These are phyloP conservation scores for Mortierella sp. DNA, from an alignment of 371 early-diverging fungal species.

Conservation along the genomic window DNA sequence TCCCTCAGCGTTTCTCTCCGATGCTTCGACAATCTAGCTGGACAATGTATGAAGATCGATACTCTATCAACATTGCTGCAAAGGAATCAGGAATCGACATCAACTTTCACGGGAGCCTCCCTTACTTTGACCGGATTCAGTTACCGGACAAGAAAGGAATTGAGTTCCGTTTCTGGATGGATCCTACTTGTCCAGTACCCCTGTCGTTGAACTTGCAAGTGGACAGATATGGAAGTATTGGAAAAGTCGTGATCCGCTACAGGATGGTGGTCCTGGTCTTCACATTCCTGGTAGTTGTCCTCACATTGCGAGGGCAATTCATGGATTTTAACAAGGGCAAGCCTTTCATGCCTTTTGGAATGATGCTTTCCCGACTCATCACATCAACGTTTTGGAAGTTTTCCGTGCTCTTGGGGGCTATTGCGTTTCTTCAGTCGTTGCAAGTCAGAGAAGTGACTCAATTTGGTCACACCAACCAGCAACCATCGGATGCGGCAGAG, in stretches of 20 bases:
- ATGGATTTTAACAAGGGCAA: slow-evolving; percentile 66
- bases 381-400: slow-evolving; percentile 40
- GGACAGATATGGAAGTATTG: slow-evolving; percentile 81
- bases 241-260: slow-evolving; percentile 76
- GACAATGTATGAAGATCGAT: slow-evolving; percentile 78
- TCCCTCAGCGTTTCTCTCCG: slow-evolving; percentile 58
- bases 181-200: slow-evolving; percentile 66
- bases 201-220: slow-evolving; percentile 65
- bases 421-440: slow-evolving; percentile 39
- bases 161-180: slow-evolving; percentile 76
- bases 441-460: slow-evolving; percentile 12
- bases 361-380: slow-evolving; percentile 31
- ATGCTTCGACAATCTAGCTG: slow-evolving; percentile 78
- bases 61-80: slow-evolving; percentile 60
- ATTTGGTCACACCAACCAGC: slow-evolving; percentile 20
- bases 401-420: slow-evolving; percentile 29
- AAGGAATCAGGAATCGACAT: slow-evolving; percentile 59
- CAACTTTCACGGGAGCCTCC: slow-evolving; percentile 78
- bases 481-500: slow-evolving; percentile 44
- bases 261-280: slow-evolving; percentile 77
- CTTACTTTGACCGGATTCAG: slow-evolving; percentile 63
- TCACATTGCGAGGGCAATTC: slow-evolving; percentile 71
- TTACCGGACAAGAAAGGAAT: slow-evolving; percentile 61
- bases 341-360: slow-evolving; percentile 42
- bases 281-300: slow-evolving; percentile 71